Evolutionary conservation across 495 filamentous ascomycete species (phyloP).

Genomic region (Rhizodiscina lignyota): DNA sequence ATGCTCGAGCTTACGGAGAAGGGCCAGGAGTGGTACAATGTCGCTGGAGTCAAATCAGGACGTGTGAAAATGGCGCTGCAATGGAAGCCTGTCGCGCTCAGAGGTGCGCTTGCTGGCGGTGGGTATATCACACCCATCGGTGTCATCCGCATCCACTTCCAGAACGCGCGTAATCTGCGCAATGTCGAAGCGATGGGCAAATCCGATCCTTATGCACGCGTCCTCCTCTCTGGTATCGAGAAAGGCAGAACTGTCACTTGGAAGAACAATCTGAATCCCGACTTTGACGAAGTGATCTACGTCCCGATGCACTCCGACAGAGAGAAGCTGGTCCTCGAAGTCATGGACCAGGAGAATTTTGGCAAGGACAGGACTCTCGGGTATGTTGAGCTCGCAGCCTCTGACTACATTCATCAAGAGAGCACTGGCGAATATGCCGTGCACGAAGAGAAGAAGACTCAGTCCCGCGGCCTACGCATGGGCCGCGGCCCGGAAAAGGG

Average conservation of each 20-base stretch:
- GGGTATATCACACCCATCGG: slow-evolving; percentile 89
- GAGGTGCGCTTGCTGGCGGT: slow-evolving; percentile 54
- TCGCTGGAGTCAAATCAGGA: slow-evolving; percentile 65
- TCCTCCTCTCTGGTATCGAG: slow-evolving; percentile 76
- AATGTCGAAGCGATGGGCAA: slow-evolving; percentile 94
- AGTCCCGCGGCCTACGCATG: slow-evolving; percentile 44
- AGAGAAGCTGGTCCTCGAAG: slow-evolving; percentile 74
- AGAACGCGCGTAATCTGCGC: slow-evolving; percentile 60
- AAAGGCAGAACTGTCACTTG: slow-evolving; percentile 88
- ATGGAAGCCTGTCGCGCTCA: slow-evolving; percentile 87
- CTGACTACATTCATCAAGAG: slow-evolving; percentile 63
- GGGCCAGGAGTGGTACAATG: slow-evolving; percentile 90
- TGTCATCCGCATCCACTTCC: slow-evolving; percentile 87
- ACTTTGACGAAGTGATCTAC: slow-evolving; percentile 93
- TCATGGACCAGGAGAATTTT: slow-evolving; percentile 90
- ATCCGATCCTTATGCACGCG: slow-evolving; percentile 84
- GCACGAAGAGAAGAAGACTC: slow-evolving; percentile 52
- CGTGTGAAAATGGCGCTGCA: slow-evolving; percentile 75
- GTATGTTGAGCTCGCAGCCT: slow-evolving; percentile 50
- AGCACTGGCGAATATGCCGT: slow-evolving; percentile 59
- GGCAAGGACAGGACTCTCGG: slow-evolving; percentile 79
- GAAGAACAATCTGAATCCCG: slow-evolving; percentile 85
- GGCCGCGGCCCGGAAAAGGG: slow-evolving; percentile 58
- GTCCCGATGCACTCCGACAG: slow-evolving; percentile 75
- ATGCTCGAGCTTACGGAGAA: slow-evolving; percentile 83